Evolutionary conservation across 1,139 yeast species (phyloP).

Genomic region (Entelexis paramagnoliae): DNA sequence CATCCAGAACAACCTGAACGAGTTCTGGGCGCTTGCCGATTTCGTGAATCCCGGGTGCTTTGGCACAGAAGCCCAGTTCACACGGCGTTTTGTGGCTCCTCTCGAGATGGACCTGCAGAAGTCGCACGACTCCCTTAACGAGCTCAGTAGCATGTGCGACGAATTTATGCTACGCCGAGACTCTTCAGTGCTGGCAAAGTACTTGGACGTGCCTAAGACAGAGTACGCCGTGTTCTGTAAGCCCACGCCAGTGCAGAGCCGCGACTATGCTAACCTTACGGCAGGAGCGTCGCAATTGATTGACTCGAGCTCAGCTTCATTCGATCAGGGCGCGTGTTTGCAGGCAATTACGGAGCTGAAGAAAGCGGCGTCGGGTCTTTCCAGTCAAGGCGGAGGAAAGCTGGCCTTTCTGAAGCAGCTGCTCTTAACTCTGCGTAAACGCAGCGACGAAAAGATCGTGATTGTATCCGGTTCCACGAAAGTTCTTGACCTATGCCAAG

Average conservation of each 20-base stretch:
- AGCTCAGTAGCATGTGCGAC: constrained; percentile 52
- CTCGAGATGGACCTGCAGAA: constrained; percentile 33
- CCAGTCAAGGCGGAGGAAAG: constrained; percentile 29
- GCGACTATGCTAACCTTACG: constrained; percentile 37
- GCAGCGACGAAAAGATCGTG: constrained; percentile 61
- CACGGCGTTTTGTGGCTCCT: constrained; percentile 57
- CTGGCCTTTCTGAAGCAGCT: constrained; percentile 30
- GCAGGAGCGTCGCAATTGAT: constrained; percentile 27
- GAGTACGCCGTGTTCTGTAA: constrained; percentile 72
- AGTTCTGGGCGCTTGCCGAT: constrained; percentile 70
- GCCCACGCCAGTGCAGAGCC: constrained; percentile 55
- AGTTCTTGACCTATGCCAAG: constrained; percentile 68
- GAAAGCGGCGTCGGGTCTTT: constrained; percentile 50
- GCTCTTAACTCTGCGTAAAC: constrained; percentile 27
- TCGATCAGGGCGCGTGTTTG: constrained; percentile 29
- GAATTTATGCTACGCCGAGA: constrained; percentile 70
- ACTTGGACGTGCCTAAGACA: constrained; percentile 57
- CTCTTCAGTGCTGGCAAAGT: constrained; percentile 49
- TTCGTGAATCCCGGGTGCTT: constrained; percentile 77
- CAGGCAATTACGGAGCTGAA: constrained; percentile 64
- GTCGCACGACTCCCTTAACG: constrained; percentile 40
- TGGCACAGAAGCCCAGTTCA: constrained; percentile 56
- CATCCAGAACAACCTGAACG: constrained; percentile 80
- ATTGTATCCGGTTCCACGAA: constrained; percentile 83
- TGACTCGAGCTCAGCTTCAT: constrained; percentile 33